Percentiles rank a stretch among this genome's conserved stretches.
Evolutionary conservation across 2,329 filamentous ascomycete genomes (phyloP).

Genomic region (Diaporthe amygdali): DNA sequence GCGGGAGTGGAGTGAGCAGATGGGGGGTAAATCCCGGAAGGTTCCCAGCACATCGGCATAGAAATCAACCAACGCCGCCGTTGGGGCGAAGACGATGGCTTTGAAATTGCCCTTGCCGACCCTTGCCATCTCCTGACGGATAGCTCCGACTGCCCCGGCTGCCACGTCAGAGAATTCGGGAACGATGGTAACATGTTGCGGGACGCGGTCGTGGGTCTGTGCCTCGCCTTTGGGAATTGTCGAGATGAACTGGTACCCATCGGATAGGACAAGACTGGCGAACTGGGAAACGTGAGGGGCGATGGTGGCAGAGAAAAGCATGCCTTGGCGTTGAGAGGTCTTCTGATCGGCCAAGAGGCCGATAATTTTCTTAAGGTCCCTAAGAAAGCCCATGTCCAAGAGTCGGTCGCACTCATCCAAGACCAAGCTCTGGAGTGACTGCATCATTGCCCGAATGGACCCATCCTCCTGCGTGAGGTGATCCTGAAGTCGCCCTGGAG

Average conservation of each 20-base stretch:
- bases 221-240: constrained; percentile 77
- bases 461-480: constrained; percentile 77
- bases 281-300: constrained; percentile 79
- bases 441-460: constrained; percentile 69
- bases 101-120: constrained; percentile 67
- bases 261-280: constrained; percentile 71
- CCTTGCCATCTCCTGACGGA: constrained; percentile 48
- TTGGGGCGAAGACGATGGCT: constrained; percentile 81
- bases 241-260: constrained; percentile 79
- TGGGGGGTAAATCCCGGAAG: constrained; percentile 46
- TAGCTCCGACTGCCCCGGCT: constrained; percentile 61
- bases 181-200: constrained; percentile 72
- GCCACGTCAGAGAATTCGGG: constrained; percentile 74
- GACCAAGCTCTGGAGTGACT: constrained; percentile 75
- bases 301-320: constrained; percentile 87
- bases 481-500: constrained; percentile 79
- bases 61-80: constrained; percentile 57
- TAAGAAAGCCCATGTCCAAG: constrained; percentile 89
- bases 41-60: constrained; percentile 51
- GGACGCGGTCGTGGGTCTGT: constrained; percentile 77
- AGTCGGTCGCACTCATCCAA: constrained; percentile 94
- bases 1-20: constrained; percentile 55
- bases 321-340: constrained; percentile 68
- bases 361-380: constrained; percentile 78
- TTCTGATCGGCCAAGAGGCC: constrained; percentile 68